Conservation (phyloP, 2,329 filamentous ascomycete genomes). For the Monilinia aucupariae region DNA sequence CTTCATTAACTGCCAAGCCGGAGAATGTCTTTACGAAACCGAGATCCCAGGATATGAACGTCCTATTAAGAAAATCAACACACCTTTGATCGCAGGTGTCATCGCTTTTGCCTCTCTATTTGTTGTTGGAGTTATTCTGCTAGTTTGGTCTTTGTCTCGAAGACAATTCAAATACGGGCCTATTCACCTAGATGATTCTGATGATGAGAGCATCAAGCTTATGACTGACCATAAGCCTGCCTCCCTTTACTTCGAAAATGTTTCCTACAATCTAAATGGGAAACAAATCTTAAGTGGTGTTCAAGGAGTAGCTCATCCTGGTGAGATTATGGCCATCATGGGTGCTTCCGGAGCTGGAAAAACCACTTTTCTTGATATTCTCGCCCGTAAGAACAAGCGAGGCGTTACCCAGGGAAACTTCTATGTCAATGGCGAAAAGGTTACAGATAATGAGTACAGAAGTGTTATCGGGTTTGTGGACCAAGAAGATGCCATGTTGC, state of each 20-base stretch:
- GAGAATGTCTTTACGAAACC: conserved; percentile 89
- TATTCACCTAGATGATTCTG: conserved; percentile 81
- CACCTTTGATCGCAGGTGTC: conserved; percentile 86
- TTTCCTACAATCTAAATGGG: conserved; percentile 80
- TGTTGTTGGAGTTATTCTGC: conserved; percentile 76
- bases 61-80: conserved; percentile 93
- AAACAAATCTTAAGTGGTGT: conserved; percentile 79
- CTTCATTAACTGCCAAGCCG: conserved; percentile 71
- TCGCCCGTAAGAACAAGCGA: conserved; percentile 95
- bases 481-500: conserved; percentile 94
- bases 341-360: conserved; percentile 96
- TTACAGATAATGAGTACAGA: conserved; percentile 78
- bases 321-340: conserved; percentile 97
- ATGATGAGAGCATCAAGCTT: conserved; percentile 78
- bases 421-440: conserved; percentile 88
- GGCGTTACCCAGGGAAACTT: conserved; percentile 75
- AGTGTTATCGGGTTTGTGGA: conserved; percentile 95
- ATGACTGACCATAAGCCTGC: conserved; percentile 90
- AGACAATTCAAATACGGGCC: conserved; percentile 64
- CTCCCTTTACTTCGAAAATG: conserved; percentile 79
- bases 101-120: conserved; percentile 84
- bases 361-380: conserved; percentile 92
- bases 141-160: conserved; percentile 83
- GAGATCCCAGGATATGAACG: conserved; percentile 86
- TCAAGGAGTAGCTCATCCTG: conserved; percentile 81